Conservation (phyloP, 108 stramenopile genomes). For the Nitzschia putrida region DNA sequence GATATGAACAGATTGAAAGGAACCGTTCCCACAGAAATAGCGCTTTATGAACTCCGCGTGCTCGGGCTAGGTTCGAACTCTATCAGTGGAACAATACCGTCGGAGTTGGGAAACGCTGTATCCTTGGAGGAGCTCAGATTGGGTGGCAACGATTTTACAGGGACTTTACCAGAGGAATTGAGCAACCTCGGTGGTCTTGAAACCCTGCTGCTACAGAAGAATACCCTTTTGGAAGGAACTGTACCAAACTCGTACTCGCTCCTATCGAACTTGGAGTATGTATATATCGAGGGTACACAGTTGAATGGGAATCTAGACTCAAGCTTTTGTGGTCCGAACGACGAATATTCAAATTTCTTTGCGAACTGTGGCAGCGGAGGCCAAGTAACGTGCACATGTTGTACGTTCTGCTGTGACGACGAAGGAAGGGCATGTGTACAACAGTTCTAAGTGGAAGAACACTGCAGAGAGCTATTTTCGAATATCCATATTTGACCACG, state of each 20-base stretch:
- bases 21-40: slow-evolving; percentile 13
- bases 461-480: no score
- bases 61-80: slow-evolving; percentile 6
- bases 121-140: neutral
- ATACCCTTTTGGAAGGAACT: slow-evolving; percentile 7
- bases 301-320: slow-evolving; percentile 7
- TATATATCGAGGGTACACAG: slow-evolving; percentile 8
- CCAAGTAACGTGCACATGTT: slow-evolving; percentile 3
- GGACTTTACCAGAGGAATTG: neutral
- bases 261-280: neutral
- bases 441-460: no score
- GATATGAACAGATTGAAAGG: slow-evolving; percentile 7
- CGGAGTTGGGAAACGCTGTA: neutral
- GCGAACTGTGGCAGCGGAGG: slow-evolving; percentile 7
- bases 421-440: neutral
- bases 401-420: slow-evolving; percentile 14
- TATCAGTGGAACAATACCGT: slow-evolving; percentile 2
- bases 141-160: slow-evolving; percentile 1
- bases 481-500: no score
- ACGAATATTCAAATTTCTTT: slow-evolving; percentile 3
- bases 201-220: neutral
- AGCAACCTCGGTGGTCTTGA: neutral
- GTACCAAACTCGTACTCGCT: slow-evolving; percentile 2
- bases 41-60: slow-evolving; percentile 1
- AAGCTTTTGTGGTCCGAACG: neutral